Percentiles rank a stretch among this genome's conserved stretches.
Conservation (phyloP, 768 basidiomycete species). For the Rhizopogon roseolus region DNA sequence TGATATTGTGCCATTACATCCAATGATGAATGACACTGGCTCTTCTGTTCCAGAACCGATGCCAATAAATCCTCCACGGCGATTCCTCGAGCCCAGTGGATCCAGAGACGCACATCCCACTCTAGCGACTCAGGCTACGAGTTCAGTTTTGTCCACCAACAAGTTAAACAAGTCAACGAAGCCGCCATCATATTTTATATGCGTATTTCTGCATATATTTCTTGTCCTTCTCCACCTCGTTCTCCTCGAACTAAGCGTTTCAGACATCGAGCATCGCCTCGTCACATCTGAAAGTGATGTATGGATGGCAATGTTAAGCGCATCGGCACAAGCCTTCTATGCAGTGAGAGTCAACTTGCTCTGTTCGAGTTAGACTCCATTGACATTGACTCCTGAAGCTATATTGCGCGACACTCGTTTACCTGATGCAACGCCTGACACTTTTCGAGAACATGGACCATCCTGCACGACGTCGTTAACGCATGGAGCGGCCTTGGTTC, state of each 20-base stretch:
- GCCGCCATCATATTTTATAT: not conserved
- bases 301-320: not conserved
- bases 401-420: conserved; percentile 7
- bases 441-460: conserved; percentile 3
- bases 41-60: not conserved
- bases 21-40: not conserved
- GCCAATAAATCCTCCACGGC: not conserved
- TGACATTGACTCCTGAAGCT: conserved; percentile 4
- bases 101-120: not conserved
- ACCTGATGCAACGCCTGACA: conserved; percentile 8
- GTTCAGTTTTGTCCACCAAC: not conserved
- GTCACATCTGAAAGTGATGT: not conserved
- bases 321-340: conserved; percentile 3
- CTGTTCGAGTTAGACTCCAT: not conserved
- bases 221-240: conserved; percentile 8
- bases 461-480: conserved; percentile 1
- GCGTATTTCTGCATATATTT: not conserved
- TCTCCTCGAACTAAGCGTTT: not conserved
- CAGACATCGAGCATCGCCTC: not conserved
- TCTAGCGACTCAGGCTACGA: not conserved
- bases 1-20: not conserved
- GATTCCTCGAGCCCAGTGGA: not conserved
- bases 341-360: not conserved
- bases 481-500: conserved; percentile 5
- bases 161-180: not conserved